Evolutionary conservation across 2,329 filamentous ascomycete species (phyloP), one percentile per base, ranked within the genome.

Genomic region (Parastagonospora nodorum): DNA sequence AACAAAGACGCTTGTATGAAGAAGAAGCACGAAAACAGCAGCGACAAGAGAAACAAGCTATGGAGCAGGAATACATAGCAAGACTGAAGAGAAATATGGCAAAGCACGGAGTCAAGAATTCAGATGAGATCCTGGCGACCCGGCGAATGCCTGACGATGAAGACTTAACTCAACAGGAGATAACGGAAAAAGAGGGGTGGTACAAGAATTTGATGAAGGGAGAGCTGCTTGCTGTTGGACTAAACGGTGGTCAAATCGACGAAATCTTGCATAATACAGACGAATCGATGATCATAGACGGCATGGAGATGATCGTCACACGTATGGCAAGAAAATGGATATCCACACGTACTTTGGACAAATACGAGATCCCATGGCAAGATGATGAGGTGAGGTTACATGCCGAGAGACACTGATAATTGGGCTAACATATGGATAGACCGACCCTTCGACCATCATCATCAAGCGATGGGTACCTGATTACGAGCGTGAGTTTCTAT

Each of bases 391-490:
- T 42, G 15, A 33, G 40, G 16, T 6, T 8, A 15, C n/a, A n/a
- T n/a, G n/a, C 28, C 5, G n/a, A 9, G 9, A 42, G 5, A 30
- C 4, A 41, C 27, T 33, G 40, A 42, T 19, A 2, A 16, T 32
- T 2, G 10, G 28, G 11, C 29, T 39, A 16, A 19, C 9, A 10
- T 24, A 2, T 10, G 15, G 14, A 6, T 33, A 42, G 30, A 14
- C 33, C 10, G 40, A 42, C 12, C 11, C 28, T 32, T 32, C 40
- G 14, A 11, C 39, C 24, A 30, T 42, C 8, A 33, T 42, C 32
- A 44, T 44, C 42, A 36, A 44, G 15, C 42, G 31, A 9, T 44
- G 42, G 42, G 42, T 44, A 15, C 42, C 42, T 9, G 42, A 36
- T 12, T 44, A 44, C 14, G 42, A 44, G 12, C 42, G 42, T 28